Evolutionary conservation across 129 eudicot genomes (phyloP).

Genomic region (Calendula officinalis): DNA sequence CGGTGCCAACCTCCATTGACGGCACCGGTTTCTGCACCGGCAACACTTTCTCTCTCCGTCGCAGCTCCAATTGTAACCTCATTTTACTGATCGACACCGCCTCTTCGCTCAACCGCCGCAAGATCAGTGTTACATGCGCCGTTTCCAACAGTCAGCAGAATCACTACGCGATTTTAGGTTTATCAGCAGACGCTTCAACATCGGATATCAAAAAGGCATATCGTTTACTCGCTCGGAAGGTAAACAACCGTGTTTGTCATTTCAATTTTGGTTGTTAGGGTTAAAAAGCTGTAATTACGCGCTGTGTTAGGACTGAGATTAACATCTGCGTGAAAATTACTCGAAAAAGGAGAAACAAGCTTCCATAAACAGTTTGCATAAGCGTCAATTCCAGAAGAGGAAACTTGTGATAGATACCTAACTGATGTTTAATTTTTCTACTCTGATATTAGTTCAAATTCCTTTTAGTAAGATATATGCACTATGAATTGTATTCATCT

Average conservation of each 20-base stretch:
- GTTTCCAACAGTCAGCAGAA: constrained; percentile 43
- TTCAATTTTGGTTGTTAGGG: background rate
- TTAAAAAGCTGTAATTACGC: background rate
- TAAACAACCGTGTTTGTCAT: constrained; percentile 18
- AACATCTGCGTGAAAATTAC: constrained; percentile 1
- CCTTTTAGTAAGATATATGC: constrained; percentile 5
- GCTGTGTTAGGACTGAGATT: constrained; percentile 15
- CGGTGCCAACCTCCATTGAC: constrained; percentile 49
- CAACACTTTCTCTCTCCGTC: constrained; percentile 20
- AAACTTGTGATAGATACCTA: constrained; percentile 4
- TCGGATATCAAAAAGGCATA: constrained; percentile 78
- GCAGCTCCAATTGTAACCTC: constrained; percentile 31
- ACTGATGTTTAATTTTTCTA: background rate
- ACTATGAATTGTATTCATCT: constrained; percentile 1
- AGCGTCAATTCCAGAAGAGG: background rate
- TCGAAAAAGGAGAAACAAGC: background rate
- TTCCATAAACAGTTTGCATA: constrained; percentile 13
- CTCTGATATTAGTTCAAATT: background rate
- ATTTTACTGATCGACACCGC: constrained; percentile 30
- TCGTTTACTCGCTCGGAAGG: constrained; percentile 91
- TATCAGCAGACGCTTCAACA: constrained; percentile 58
- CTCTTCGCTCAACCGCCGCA: constrained; percentile 23
- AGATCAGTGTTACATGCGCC: constrained; percentile 39
- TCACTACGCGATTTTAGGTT: constrained; percentile 75
- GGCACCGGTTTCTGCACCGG: constrained; percentile 44